Conservation (phyloP, 177 flowering plant species). For the Vitis hybrid region DNA sequence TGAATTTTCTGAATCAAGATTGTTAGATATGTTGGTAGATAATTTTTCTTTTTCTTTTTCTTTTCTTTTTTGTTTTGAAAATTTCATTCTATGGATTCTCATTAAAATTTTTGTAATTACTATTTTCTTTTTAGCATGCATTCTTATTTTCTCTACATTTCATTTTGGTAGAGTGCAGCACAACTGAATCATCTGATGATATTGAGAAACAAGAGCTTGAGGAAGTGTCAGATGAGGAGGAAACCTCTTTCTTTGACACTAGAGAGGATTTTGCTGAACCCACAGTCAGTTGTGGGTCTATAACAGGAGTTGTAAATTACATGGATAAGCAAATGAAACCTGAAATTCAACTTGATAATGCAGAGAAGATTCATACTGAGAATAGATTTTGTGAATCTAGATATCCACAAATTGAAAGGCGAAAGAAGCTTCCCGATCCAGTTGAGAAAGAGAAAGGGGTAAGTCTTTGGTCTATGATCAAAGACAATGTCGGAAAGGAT, state of each 20-base stretch:
- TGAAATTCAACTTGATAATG: conserved; percentile 21
- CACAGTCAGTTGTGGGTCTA: conserved; percentile 19
- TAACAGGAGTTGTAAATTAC: conserved; percentile 13
- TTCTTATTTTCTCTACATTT: conserved; percentile 10
- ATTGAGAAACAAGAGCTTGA: conserved; percentile 86
- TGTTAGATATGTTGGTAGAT: no score
- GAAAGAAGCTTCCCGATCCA: conserved; percentile 82
- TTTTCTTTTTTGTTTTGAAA: no score
- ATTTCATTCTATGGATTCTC: no score
- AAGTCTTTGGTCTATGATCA: conserved; percentile 96
- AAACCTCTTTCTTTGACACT: conserved; percentile 62
- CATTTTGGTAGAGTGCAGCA: conserved; percentile 67
- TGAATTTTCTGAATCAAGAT: no score
- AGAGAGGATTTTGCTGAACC: conserved; percentile 60
- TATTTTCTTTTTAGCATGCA: neutral
- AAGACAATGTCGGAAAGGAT: conserved; percentile 96
- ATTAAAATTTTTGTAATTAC: neutral
- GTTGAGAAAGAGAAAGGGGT: conserved; percentile 91
- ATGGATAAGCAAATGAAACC: conserved; percentile 17
- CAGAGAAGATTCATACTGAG: conserved; percentile 23
- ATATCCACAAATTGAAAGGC: conserved; percentile 52
- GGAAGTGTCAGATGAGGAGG: conserved; percentile 82
- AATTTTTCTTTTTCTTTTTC: no score
- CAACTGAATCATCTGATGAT: conserved; percentile 90
- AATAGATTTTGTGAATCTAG: conserved; percentile 14